Conservation (phyloP, 768 basidiomycete genomes). For the Rhodotorula babjevae region DNA sequence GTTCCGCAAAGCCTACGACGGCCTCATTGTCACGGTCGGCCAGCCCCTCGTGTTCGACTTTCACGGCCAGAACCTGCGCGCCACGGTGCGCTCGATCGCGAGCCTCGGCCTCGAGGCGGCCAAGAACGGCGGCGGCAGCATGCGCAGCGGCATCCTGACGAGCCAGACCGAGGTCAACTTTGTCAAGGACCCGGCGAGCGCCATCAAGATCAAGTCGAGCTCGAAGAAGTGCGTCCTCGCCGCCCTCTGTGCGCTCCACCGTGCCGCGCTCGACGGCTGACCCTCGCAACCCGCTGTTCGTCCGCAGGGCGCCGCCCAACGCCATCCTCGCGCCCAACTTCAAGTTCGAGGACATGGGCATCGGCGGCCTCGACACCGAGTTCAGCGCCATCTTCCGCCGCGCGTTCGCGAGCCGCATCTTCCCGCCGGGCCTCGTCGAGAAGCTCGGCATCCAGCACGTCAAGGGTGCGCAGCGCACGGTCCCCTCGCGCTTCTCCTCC, state of each 20-base stretch:
- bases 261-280: not conserved
- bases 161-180: conserved; percentile 87
- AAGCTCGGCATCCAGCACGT: conserved; percentile 98
- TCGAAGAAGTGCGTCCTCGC: conserved; percentile 69
- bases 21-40: conserved; percentile 63
- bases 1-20: conserved; percentile 65
- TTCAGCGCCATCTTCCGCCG: conserved; percentile 96
- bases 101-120: conserved; percentile 52
- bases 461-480: conserved; percentile 80
- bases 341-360: conserved; percentile 99
- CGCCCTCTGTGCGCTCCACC: not conserved
- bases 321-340: conserved; percentile 96
- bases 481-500: conserved; percentile 5
- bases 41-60: conserved; percentile 79
- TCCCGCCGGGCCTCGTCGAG: conserved; percentile 91
- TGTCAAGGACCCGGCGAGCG: conserved; percentile 72
- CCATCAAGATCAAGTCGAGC: conserved; percentile 85
- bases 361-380: conserved; percentile 91
- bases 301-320: conserved; percentile 72
- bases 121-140: conserved; percentile 50
- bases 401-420: conserved; percentile 97
- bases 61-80: conserved; percentile 76
- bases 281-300: not conserved
- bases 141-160: conserved; percentile 68
- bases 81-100: conserved; percentile 59